A percentile compares a stretch with the other conserved stretches of the same genome.
phyloP scores from a whole-genome alignment of 495 filamentous ascomycete species.

The Saxophila tyrrhenica region DNA sequence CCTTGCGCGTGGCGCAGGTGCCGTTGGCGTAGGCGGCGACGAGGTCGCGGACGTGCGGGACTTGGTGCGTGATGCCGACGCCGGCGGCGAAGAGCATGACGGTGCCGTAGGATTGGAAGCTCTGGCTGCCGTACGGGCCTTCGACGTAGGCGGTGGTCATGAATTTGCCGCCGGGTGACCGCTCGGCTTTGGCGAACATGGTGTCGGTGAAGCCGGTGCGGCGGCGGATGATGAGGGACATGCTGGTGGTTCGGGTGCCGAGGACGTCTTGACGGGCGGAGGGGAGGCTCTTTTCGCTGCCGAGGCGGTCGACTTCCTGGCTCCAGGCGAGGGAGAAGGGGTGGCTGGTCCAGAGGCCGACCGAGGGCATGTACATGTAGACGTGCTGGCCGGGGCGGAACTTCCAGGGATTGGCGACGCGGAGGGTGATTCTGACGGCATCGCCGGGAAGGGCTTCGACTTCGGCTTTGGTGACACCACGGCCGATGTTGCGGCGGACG shows the following conservation, averaged over 20 bases:
- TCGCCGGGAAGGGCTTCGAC: conserved; percentile 74
- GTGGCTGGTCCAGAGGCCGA: conserved; percentile 76
- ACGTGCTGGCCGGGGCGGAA: conserved; percentile 78
- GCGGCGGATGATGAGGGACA: conserved; percentile 73
- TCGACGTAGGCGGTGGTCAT: conserved; percentile 57
- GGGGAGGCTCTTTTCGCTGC: conserved; percentile 29
- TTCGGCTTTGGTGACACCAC: conserved; percentile 54
- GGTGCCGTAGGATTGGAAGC: conserved; percentile 81
- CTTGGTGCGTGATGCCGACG: conserved; percentile 87
- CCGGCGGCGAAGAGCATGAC: conserved; percentile 83
- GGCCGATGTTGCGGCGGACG: conserved; percentile 56
- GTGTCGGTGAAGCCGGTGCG: conserved; percentile 79
- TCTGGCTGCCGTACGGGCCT: conserved; percentile 78
- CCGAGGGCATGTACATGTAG: conserved; percentile 68
- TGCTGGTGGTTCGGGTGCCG: conserved; percentile 33
- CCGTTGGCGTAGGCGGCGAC: conserved; percentile 60
- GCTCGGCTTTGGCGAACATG: conserved; percentile 55
- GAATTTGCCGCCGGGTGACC: conserved; percentile 32
- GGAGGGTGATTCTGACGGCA: conserved; percentile 68
- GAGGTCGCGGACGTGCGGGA: conserved; percentile 76
- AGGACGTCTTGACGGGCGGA: conserved; percentile 29
- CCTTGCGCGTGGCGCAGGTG: conserved; percentile 64
- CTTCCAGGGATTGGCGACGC: conserved; percentile 61
- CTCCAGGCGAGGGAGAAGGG: conserved; percentile 92
- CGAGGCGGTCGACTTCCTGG: conserved; percentile 27